Base-by-base conservation (phyloP, 257 asterid species). In the Rehmannia glutinosa region DNA sequence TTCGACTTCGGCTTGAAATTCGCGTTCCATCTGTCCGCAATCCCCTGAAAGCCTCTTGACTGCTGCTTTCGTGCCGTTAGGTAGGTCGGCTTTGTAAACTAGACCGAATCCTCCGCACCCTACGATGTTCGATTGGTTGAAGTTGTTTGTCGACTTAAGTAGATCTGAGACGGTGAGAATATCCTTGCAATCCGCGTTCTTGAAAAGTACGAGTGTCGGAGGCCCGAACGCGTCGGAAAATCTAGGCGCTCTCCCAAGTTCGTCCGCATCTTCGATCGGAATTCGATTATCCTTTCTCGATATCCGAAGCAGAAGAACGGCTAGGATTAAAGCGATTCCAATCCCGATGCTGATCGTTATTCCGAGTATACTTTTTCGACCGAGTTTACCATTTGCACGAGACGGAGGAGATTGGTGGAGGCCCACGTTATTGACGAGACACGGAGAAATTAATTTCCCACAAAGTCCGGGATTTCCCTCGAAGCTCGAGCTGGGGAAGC, bases 91-190 rank as follows among this genome's bases (percentile, higher is more conserved):
- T 73, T 79, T 80, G 61, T 84, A 92, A 11, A 92, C 98, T 82
- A 92, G 35, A 16, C 98, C 97, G 42, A 85, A 92, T 5, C 98
- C 97, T 33, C 98, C 98, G 56, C 97, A 87, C n/a, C 98, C 98
- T 30, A 92, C 71, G 38, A 92, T 92, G 62, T 92, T 87, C 24
- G 87, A 77, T 66, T 89, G 92, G 84, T 75, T 89, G 86, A 92
- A 92, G 59, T 81, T 77, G 64, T 86, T 83, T 10, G 98, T 89
- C 80, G 97, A 97, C 68, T 76, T 78, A 74, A 84, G 46, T 68
- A 92, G 77, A 50, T 86, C 98, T 2, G 71, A 67, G 42, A 85
- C 64, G 5, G 95, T 81, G 47, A 92, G 87, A 64, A n/a, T n/a
- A n/a, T 80, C 88, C 72, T 73, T 81, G 45, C 78, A 55, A 8